Base-by-base conservation (phyloP, 2,329 filamentous ascomycete species). In the Geosmithia morbida region DNA sequence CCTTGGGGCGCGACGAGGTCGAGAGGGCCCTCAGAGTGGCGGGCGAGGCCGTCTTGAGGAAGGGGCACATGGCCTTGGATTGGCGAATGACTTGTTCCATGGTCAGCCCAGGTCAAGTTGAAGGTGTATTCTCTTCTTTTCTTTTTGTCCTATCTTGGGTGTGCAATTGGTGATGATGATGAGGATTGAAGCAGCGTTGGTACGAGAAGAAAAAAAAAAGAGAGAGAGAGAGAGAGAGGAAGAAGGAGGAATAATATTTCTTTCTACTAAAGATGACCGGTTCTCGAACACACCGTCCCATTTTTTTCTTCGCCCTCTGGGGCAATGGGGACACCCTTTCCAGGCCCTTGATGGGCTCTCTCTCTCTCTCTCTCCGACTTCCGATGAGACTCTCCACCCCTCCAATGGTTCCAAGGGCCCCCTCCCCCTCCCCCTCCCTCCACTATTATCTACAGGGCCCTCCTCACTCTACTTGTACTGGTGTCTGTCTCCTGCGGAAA, bases 61-160 rank as follows among this genome's bases (percentile, higher is more conserved):
- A 98, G 48, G 92, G 92, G 70, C 92, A 98, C 82, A 98, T 85
- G 63, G 85, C 81, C 75, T 89, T 88, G 64, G 89, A 96, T 69
- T 97, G 89, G 66, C 87, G 87, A 59, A 97, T 81, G 58, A 96
- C 81, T 59, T 86, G 78, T 75, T 98, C 92, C 92, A 98, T 98
- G 60, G 52, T 8, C 8, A 26, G 62, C 55, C 50, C 14, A 13
- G 10, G 33, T 37, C 13, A 3, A 16, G 3, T 13, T 37, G 33
- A 37, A 6, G 6, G 7, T 30, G 29, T 6, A 6, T 6, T 30
- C 29, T 30, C 6, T 30, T 30, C 29, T 30, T 30, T 11, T 30
- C 14, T 16, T 37, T 37, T 11, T 3, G 10, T 16, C 13, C 43
- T 40, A 11, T 19, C 11, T 33, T 6, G 4, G 41, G 19, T 16